phyloP scores from a whole-genome alignment of 768 basidiomycete species.

The Tylopilus plumbeoviolaceoides region DNA sequence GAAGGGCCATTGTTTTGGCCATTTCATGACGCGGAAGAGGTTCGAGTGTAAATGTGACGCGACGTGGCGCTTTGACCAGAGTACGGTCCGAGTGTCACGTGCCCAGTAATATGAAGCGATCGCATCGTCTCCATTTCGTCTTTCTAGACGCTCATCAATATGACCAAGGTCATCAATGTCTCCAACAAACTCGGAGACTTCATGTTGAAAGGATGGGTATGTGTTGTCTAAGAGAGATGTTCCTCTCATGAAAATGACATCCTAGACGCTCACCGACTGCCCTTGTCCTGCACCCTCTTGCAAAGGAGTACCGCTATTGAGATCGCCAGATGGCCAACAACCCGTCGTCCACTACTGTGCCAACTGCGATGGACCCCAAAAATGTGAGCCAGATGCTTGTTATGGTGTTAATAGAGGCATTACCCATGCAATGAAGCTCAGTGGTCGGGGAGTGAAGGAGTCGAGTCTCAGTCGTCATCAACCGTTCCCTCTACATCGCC shows the following conservation, averaged over 20 bases:
- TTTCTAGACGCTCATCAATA: slow-evolving; percentile 20
- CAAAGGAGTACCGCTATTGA: slow-evolving; percentile 61
- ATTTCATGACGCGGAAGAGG: slow-evolving; percentile 30
- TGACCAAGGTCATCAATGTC: slow-evolving; percentile 53
- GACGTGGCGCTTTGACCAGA: slow-evolving; percentile 19
- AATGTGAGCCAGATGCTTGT: slow-evolving; percentile 27
- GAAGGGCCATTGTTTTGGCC: slow-evolving; percentile 50
- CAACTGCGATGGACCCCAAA: slow-evolving; percentile 48
- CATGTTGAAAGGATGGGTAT: slow-evolving; percentile 77
- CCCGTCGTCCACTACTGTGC: slow-evolving; percentile 56
- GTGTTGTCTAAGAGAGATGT: neutral
- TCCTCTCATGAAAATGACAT: slow-evolving; percentile 7
- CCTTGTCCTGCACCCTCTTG: slow-evolving; percentile 56
- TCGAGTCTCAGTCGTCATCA: slow-evolving; percentile 33
- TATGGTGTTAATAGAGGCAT: neutral
- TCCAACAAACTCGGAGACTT: slow-evolving; percentile 63
- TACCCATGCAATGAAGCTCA: slow-evolving; percentile 13
- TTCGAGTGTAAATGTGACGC: slow-evolving; percentile 11
- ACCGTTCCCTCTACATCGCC: slow-evolving; percentile 48
- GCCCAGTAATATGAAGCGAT: slow-evolving; percentile 1
- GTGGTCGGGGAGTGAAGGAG: slow-evolving; percentile 10
- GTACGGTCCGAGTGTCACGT: slow-evolving; percentile 16
- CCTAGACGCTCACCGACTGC: slow-evolving; percentile 60
- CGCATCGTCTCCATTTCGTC: neutral
- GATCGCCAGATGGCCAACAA: slow-evolving; percentile 53